Percentiles rank a stretch among this genome's conserved stretches.
Conservation (phyloP, 306 rosid species). For the Glycyrrhiza uralensis region DNA sequence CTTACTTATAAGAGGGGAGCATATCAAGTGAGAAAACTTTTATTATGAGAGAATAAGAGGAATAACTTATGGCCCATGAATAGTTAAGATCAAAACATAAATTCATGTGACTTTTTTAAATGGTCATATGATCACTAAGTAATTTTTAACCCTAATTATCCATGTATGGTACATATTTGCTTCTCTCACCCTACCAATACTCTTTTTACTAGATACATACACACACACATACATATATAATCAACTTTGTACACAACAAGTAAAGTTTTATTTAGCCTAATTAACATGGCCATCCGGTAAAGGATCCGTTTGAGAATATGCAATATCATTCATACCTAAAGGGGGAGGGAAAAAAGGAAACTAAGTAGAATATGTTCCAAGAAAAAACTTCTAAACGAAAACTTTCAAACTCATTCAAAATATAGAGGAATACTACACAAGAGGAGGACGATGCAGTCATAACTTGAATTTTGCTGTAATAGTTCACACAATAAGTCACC, state of each 20-base stretch:
- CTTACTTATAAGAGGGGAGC: too few relatives aligned
- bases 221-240: too few relatives aligned
- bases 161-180: too few relatives aligned
- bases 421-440: conserved; percentile 3
- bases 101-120: too few relatives aligned
- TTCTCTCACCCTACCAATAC: too few relatives aligned
- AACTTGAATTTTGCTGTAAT: not conserved
- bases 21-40: too few relatives aligned
- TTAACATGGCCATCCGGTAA: not conserved
- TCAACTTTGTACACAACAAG: not conserved
- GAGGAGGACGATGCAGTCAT: not conserved
- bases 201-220: too few relatives aligned
- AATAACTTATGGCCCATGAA: too few relatives aligned
- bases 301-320: conserved; percentile 6
- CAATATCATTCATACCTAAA: not conserved
- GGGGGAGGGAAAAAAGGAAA: not conserved
- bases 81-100: too few relatives aligned
- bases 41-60: too few relatives aligned
- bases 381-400: not conserved
- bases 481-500: not conserved
- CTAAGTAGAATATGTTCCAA: not conserved
- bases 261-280: not conserved
- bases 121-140: too few relatives aligned
- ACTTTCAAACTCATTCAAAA: not conserved
- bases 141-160: not conserved